Base-by-base conservation (phyloP, 2,329 filamentous ascomycete species). In the Venturiaceae sp. region DNA sequence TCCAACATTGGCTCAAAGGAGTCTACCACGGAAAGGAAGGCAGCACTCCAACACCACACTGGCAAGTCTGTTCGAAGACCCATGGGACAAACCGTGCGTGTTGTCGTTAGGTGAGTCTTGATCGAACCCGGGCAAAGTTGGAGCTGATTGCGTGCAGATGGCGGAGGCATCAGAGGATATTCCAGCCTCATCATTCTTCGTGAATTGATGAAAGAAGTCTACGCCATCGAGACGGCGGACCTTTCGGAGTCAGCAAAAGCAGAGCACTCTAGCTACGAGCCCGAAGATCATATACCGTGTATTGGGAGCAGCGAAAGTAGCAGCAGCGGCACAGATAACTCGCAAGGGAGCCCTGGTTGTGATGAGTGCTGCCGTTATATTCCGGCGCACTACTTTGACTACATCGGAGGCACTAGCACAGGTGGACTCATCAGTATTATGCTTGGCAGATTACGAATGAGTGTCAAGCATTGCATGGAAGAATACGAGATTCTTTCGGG, bases 401-500 rank as follows among this genome's bases (percentile, higher is more conserved):
- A 53, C 46, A 57, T 61, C 9, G 37, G 52, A 11, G 60, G 60
- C 2, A 57, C 60, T 14, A 60, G 60, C 33, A 57, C 55, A 9
- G 58, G 60, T 6, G 57, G 60, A 16, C 53, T 62, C 4, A 58
- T 58, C 46, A 58, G 58, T 26, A 53, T 62, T 13, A 57, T 62
- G 47, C 39, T 62, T 2, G 60, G 60, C 1, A 47, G 60, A 39
- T 33, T 62, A 13, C 58, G 55, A 7, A 53, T 60, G 34, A 26
- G 58, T 13, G 55, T 62, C 16, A 30, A 26, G 5, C 46, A 58
- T 7, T 28, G 47, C 11, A 55, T 61, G 16, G 1, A 41, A 2
- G 23, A 47, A 28, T 61, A 59, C 32, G 39, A 37, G 26, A 53
- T 28, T 3, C 21, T 62, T 9, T 55, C 41, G 19, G 39, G 39